These are phyloP conservation scores for Ceratocystis diversiconidia DNA, from an alignment of 2,329 filamentous ascomycete species.

Conservation along the genomic window DNA sequence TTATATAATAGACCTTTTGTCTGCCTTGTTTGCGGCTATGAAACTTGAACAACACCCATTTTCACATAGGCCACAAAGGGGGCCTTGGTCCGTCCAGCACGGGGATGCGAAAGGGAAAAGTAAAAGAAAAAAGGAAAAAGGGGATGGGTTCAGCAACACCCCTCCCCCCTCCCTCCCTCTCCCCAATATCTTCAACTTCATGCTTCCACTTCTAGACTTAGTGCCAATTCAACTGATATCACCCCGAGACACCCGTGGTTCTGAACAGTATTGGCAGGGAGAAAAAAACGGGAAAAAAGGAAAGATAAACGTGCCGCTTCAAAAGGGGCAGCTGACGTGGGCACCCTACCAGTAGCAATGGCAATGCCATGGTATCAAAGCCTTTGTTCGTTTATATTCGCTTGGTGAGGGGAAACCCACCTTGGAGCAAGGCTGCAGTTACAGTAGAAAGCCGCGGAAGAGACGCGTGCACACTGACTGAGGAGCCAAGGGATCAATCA, in stretches of 20 bases:
- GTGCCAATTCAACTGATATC: neutral
- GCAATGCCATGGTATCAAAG: neutral
- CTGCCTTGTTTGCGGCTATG: no score
- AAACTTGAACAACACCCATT: no score
- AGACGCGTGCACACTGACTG: neutral
- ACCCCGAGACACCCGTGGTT: neutral
- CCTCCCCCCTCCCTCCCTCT: no score
- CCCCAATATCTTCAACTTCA: no score
- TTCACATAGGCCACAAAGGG: no score
- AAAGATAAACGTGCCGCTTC: neutral
- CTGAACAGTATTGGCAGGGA: neutral
- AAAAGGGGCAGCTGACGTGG: neutral
- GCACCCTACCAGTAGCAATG: neutral
- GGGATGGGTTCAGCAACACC: no score
- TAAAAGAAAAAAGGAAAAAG: no score
- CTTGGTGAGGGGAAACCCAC: neutral
- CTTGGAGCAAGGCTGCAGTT: neutral
- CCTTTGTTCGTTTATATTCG: neutral
- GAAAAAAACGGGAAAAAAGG: neutral
- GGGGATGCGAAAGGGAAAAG: no score
- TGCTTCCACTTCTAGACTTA: no score
- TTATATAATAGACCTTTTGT: no score
- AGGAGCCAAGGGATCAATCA: neutral
- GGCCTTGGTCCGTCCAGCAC: no score
- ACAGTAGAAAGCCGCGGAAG: neutral